Evolutionary conservation across 768 basidiomycete species (phyloP).

Genomic region (Inosperma sp.): DNA sequence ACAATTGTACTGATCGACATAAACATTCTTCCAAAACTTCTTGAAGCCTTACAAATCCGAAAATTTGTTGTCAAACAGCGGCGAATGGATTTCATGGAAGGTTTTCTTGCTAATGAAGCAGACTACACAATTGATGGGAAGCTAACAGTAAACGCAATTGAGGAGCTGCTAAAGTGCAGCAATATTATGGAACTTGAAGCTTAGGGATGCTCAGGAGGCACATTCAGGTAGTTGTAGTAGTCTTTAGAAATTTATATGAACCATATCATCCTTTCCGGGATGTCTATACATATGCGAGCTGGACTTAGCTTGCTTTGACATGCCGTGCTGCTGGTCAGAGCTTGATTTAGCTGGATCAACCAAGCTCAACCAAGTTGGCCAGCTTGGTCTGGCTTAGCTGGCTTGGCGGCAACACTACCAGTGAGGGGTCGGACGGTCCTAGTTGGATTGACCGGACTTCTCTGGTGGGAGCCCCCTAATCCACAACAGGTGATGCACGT

Average conservation of each 20-base stretch:
- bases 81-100: slow-evolving; percentile 6
- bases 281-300: no score
- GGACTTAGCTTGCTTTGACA: no score
- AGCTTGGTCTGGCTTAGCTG: neutral
- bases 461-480: no score
- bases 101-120: neutral
- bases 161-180: neutral
- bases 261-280: no score
- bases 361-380: neutral
- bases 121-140: slow-evolving; percentile 1
- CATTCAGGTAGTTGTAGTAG: no score
- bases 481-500: no score
- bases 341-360: neutral
- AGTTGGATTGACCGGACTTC: no score
- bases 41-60: slow-evolving; percentile 10
- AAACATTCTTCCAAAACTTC: slow-evolving; percentile 1
- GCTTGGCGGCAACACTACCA: neutral
- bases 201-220: no score
- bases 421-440: no score
- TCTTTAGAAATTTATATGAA: no score
- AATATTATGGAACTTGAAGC: neutral
- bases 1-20: slow-evolving; percentile 7
- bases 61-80: slow-evolving; percentile 4
- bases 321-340: no score
- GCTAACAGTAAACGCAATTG: neutral